These are phyloP conservation scores for Austroboletus novae-zelandiae DNA, from an alignment of 1,284 basidiomycete genomes.

Conservation along the genomic window DNA sequence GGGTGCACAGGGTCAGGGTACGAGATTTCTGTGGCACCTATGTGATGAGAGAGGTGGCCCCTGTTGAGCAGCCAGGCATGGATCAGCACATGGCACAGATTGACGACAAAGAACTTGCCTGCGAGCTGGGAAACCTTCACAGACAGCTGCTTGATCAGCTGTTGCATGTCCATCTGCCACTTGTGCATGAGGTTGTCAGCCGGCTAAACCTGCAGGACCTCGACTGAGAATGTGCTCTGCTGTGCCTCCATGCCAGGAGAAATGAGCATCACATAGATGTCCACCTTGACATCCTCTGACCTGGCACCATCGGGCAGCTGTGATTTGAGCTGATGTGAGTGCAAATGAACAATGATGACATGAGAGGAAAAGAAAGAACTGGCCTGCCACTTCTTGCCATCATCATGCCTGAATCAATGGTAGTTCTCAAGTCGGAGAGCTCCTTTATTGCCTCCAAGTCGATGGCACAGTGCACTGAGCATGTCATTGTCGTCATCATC, in stretches of 20 bases:
- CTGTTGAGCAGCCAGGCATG: too few relatives aligned
- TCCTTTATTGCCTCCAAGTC: too few relatives aligned
- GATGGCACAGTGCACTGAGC: too few relatives aligned
- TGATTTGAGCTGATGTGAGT: not conserved
- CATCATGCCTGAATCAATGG: too few relatives aligned
- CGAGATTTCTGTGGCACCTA: not conserved
- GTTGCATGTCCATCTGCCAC: conserved; percentile 1
- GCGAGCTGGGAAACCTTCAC: not conserved
- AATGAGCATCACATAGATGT: conserved; percentile 6
- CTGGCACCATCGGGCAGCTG: not conserved
- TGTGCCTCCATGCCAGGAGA: not conserved
- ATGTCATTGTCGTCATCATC: too few relatives aligned
- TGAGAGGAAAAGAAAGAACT: too few relatives aligned
- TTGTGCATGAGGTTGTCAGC: not conserved
- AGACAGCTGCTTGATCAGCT: conserved; percentile 2
- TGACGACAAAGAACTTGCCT: not conserved
- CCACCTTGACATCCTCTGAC: not conserved
- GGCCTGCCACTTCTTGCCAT: too few relatives aligned
- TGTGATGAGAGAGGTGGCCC: too few relatives aligned
- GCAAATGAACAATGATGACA: too few relatives aligned
- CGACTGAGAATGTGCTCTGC: not conserved
- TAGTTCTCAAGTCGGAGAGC: too few relatives aligned
- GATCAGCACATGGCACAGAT: too few relatives aligned
- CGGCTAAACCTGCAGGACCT: not conserved
- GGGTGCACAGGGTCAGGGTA: conserved; percentile 1